Percentiles rank a stretch among this genome's conserved stretches.
Conservation (phyloP, 148 eudicot genomes). For the Oxyria digyna region DNA sequence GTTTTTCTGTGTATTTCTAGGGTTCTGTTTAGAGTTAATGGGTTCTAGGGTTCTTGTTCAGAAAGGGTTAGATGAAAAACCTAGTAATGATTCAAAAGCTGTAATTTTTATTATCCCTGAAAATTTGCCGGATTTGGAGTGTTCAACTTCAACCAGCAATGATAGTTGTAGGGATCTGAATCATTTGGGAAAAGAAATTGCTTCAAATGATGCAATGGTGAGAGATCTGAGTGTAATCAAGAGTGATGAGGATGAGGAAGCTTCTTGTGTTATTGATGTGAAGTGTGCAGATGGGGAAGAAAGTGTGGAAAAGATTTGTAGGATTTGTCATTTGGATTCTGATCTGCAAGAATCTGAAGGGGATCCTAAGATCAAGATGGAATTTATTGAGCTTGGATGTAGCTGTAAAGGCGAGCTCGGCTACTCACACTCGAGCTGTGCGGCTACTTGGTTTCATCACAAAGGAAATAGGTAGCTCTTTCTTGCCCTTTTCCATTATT, state of each 20-base stretch:
- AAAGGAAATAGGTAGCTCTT: slow-evolving; percentile 53
- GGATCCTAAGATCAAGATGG: slow-evolving; percentile 9
- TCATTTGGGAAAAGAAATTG: not conserved
- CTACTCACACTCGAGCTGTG: slow-evolving; percentile 50
- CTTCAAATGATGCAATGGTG: not conserved
- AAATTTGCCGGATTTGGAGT: not conserved
- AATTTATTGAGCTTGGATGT: slow-evolving; percentile 54
- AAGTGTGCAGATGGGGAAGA: slow-evolving; percentile 7
- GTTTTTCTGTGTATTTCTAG: not conserved
- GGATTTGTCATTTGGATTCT: slow-evolving; percentile 60
- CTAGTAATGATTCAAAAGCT: not conserved
- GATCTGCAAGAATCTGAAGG: slow-evolving; percentile 21
- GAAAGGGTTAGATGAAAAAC: not conserved
- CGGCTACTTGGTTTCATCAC: slow-evolving; percentile 64
- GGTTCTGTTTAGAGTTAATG: not conserved
- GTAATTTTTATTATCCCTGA: not conserved
- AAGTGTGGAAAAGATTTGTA: slow-evolving; percentile 26
- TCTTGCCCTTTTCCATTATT: not conserved
- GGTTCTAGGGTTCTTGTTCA: slow-evolving; percentile 6
- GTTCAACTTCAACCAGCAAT: not conserved
- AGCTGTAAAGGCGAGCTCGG: slow-evolving; percentile 73
- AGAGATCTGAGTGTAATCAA: not conserved
- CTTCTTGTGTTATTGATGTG: slow-evolving; percentile 6
- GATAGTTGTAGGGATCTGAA: not conserved
- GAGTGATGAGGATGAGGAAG: not conserved